Conservation (phyloP, 306 rosid species). For the Cucurbita pepo region DNA sequence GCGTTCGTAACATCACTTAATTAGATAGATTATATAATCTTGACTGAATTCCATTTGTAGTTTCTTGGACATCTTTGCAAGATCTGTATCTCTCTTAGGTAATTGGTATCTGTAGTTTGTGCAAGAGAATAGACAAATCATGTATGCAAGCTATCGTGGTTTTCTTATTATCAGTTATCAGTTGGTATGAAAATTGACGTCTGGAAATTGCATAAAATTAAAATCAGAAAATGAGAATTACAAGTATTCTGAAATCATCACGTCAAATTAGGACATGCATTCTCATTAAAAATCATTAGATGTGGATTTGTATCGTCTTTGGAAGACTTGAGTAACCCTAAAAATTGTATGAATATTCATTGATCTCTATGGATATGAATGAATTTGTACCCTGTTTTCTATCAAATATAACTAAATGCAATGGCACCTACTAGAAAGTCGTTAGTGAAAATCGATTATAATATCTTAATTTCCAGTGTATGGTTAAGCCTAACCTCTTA, state of each 20-base stretch:
- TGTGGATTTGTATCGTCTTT: not conserved
- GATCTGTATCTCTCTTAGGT: not conserved
- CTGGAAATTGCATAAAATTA: not conserved
- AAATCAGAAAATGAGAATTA: not conserved
- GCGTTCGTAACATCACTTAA: not conserved
- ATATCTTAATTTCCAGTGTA: not conserved
- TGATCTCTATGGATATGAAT: not conserved
- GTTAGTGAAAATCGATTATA: not conserved
- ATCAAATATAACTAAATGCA: not conserved
- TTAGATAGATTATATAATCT: not conserved
- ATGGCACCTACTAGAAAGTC: not conserved
- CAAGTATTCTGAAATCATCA: not conserved
- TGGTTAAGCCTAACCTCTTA: not conserved
- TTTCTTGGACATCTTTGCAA: not conserved
- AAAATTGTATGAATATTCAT: not conserved
- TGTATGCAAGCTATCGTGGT: not conserved
- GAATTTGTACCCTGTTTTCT: not conserved
- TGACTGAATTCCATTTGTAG: not conserved
- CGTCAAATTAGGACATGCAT: not conserved
- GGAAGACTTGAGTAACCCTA: not conserved
- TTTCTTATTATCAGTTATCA: not conserved
- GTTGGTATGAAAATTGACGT: not conserved
- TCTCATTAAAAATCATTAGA: not conserved
- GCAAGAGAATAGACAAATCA: not conserved
- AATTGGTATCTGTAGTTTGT: not conserved